Conservation (phyloP, 345 rosid species). For the Eutrema yunnanense region DNA sequence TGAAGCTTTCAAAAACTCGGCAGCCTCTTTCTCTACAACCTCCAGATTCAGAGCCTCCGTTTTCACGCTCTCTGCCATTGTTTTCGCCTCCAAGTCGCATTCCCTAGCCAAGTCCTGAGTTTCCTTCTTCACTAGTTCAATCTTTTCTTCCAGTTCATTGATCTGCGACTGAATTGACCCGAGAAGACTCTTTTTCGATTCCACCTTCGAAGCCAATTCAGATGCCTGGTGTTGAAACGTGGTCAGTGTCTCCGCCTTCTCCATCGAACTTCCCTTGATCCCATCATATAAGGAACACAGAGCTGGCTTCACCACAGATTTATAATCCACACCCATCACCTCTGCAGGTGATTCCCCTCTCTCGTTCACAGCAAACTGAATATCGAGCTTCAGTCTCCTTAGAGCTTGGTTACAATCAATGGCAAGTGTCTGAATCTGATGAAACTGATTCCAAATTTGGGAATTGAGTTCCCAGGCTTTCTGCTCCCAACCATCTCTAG, state of each 20-base stretch:
- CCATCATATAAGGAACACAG: conserved; percentile 45
- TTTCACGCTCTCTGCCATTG: conserved; percentile 47
- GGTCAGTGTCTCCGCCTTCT: conserved; percentile 48
- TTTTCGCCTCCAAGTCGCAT: conserved; percentile 55
- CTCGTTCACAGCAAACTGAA: conserved; percentile 51
- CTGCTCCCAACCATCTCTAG: conserved; percentile 71
- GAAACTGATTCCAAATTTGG: conserved; percentile 38
- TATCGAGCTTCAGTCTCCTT: conserved; percentile 62
- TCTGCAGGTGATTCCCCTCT: conserved; percentile 55
- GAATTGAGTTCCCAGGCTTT: conserved; percentile 75
- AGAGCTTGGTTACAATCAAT: conserved; percentile 75
- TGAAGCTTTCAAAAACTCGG: conserved; percentile 50
- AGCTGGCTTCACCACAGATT: conserved; percentile 52
- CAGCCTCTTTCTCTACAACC: conserved; percentile 65
- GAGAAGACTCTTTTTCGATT: conserved; percentile 36
- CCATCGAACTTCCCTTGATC: conserved; percentile 45
- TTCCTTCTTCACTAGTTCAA: conserved; percentile 49
- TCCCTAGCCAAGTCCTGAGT: conserved; percentile 37
- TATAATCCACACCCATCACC: conserved; percentile 81
- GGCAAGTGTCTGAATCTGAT: conserved; percentile 59
- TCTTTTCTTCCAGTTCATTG: conserved; percentile 57
- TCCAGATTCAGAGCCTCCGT: conserved; percentile 45
- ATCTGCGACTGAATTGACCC: conserved; percentile 43
- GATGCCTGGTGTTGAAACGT: conserved; percentile 50
- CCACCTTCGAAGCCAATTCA: conserved; percentile 48